phyloP scores from a whole-genome alignment of 805 yeast genomes.

The Candida berthetii region DNA sequence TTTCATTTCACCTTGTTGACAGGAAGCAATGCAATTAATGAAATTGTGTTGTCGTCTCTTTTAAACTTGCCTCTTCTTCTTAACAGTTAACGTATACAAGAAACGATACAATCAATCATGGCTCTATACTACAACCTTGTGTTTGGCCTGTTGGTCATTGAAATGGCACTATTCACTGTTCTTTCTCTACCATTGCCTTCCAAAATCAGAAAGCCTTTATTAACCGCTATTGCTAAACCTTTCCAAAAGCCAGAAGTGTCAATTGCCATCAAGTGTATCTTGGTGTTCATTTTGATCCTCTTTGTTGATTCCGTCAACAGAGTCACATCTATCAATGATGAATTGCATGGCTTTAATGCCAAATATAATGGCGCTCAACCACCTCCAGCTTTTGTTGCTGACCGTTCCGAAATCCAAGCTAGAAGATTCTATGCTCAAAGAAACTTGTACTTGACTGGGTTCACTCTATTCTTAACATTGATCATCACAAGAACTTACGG shows the following conservation, averaged over 20 bases:
- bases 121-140: constrained; percentile 31
- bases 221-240: constrained; percentile 58
- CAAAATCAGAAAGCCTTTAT: constrained; percentile 58
- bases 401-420: constrained; percentile 81
- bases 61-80: too few relatives aligned
- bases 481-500: constrained; percentile 80
- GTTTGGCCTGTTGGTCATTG: constrained; percentile 70
- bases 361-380: constrained; percentile 16
- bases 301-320: constrained; percentile 88
- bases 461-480: constrained; percentile 84
- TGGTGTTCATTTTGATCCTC: constrained; percentile 77
- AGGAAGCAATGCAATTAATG: too few relatives aligned
- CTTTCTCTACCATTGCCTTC: constrained; percentile 87
- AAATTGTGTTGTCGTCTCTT: too few relatives aligned
- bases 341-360: constrained; percentile 35
- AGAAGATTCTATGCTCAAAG: constrained; percentile 94
- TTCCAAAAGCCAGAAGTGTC: constrained; percentile 67
- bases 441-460: constrained; percentile 93
- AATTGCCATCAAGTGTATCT: constrained; percentile 71
- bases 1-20: too few relatives aligned
- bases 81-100: too few relatives aligned
- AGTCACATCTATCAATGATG: constrained; percentile 62
- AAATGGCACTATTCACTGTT: constrained; percentile 71
- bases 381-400: constrained; percentile 28
- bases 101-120: constrained; percentile 9